phyloP scores from a whole-genome alignment of 108 stramenopile species.

The Chaetoceros muelleri region DNA sequence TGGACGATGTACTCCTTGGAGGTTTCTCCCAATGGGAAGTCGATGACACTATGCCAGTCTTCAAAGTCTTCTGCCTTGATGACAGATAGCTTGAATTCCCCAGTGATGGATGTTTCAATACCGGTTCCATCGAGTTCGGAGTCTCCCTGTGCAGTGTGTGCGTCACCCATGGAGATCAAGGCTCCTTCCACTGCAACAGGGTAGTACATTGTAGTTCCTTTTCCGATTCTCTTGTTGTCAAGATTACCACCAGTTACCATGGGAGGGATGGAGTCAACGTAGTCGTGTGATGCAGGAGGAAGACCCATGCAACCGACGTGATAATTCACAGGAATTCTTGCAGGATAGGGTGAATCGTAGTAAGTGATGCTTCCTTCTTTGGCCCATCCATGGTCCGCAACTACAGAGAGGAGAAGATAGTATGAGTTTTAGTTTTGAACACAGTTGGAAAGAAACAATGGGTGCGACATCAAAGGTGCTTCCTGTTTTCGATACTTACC shows the following conservation, averaged over 20 bases:
- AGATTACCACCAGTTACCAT: conserved; percentile 23
- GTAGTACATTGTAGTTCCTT: conserved; percentile 24
- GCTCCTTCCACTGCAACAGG: conserved; percentile 21
- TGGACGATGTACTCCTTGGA: conserved; percentile 24
- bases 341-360: conserved; percentile 19
- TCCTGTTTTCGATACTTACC: not conserved
- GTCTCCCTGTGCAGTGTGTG: conserved; percentile 20
- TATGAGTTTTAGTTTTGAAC: not conserved
- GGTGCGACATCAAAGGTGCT: no score
- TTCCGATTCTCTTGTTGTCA: conserved; percentile 22
- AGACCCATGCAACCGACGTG: conserved; percentile 29
- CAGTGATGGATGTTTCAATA: conserved; percentile 30
- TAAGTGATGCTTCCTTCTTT: conserved; percentile 17
- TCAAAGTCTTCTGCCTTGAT: conserved; percentile 32
- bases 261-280: conserved; percentile 30
- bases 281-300: conserved; percentile 19
- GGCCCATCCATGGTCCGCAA: conserved; percentile 19
- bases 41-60: conserved; percentile 16
- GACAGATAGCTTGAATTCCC: conserved; percentile 24
- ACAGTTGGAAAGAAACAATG: not conserved
- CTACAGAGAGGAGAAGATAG: not conserved
- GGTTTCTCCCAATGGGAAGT: conserved; percentile 34
- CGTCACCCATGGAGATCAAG: conserved; percentile 21
- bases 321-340: conserved; percentile 23
- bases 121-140: conserved; percentile 32